A percentile compares a stretch with the other conserved stretches of the same genome.
These are phyloP conservation scores for Eimeria acervulina DNA, from an alignment of 169 alveolate genomes.

Conservation along the genomic window DNA sequence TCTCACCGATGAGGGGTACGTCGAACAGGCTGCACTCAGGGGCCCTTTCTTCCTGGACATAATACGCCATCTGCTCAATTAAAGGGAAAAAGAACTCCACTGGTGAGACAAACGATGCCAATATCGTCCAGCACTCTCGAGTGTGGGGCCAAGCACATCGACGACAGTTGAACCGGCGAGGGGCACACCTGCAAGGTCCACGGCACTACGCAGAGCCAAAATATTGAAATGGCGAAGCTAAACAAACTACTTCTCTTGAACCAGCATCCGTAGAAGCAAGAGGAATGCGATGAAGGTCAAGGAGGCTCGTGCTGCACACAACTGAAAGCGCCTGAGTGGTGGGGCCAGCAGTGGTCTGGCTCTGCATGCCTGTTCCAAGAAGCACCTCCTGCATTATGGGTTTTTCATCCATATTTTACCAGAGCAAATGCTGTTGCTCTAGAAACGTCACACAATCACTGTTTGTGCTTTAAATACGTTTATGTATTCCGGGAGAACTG, in stretches of 20 bases:
- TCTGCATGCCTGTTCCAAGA: background rate
- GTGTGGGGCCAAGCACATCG: slow-evolving; percentile 71
- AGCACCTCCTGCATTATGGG: background rate
- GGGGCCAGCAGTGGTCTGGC: slow-evolving; percentile 66
- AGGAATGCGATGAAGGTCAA: background rate
- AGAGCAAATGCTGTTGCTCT: too few species aligned
- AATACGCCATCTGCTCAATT: slow-evolving; percentile 5
- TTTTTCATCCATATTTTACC: background rate
- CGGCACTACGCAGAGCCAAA: background rate
- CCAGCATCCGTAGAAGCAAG: background rate
- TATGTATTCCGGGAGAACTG: background rate
- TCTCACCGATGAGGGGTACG: slow-evolving; percentile 63
- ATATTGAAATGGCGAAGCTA: background rate
- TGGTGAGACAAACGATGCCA: background rate
- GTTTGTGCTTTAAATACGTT: background rate
- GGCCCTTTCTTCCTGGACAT: background rate
- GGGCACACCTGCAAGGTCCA: background rate
- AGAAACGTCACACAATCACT: background rate
- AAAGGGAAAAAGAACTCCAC: background rate
- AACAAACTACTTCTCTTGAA: background rate
- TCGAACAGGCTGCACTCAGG: slow-evolving; percentile 40
- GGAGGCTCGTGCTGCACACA: background rate
- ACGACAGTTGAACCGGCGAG: slow-evolving; percentile 1
- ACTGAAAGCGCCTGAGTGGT: slow-evolving; percentile 24
- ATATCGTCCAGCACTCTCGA: background rate